A percentile compares a stretch with the other conserved stretches of the same genome.
Evolutionary conservation across 306 rosid genomes (phyloP).

Genomic region (Inga oerstediana): DNA sequence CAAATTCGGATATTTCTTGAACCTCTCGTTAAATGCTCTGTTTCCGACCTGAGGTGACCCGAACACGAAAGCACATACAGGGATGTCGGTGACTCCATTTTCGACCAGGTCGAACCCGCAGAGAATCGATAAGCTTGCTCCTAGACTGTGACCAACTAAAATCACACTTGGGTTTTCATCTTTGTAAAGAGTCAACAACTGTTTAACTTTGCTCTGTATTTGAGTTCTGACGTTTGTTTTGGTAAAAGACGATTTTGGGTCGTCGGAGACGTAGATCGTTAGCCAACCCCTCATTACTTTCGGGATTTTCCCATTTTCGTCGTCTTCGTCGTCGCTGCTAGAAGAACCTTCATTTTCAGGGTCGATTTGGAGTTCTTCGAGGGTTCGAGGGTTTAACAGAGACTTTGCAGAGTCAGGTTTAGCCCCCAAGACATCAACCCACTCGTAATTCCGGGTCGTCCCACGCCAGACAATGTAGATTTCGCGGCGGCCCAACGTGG

Average conservation of each 20-base stretch:
- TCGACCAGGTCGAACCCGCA: slow-evolving; percentile 64
- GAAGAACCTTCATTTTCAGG: not conserved
- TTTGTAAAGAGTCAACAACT: slow-evolving; percentile 38
- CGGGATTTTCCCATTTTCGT: slow-evolving; percentile 28
- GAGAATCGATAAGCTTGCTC: slow-evolving; percentile 54
- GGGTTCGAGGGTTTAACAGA: slow-evolving; percentile 28
- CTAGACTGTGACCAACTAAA: slow-evolving; percentile 64
- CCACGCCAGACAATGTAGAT: slow-evolving; percentile 74
- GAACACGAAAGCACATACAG: slow-evolving; percentile 55
- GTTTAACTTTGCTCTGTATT: slow-evolving; percentile 35
- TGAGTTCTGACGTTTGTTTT: slow-evolving; percentile 58
- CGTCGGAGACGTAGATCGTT: slow-evolving; percentile 53
- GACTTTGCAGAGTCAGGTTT: slow-evolving; percentile 29
- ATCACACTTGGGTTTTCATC: slow-evolving; percentile 56
- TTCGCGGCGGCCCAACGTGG: slow-evolving; percentile 54
- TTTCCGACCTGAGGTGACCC: slow-evolving; percentile 54
- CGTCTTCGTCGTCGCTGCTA: slow-evolving; percentile 25
- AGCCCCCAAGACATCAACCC: slow-evolving; percentile 54
- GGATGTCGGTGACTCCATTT: slow-evolving; percentile 50
- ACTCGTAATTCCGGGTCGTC: slow-evolving; percentile 57
- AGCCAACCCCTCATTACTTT: slow-evolving; percentile 78
- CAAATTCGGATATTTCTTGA: slow-evolving; percentile 33
- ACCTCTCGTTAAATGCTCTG: slow-evolving; percentile 43
- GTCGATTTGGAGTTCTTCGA: not conserved
- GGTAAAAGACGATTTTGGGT: slow-evolving; percentile 51